Evolutionary conservation across 2,329 filamentous ascomycete genomes (phyloP).

Genomic region (Leptodontidium sp.): DNA sequence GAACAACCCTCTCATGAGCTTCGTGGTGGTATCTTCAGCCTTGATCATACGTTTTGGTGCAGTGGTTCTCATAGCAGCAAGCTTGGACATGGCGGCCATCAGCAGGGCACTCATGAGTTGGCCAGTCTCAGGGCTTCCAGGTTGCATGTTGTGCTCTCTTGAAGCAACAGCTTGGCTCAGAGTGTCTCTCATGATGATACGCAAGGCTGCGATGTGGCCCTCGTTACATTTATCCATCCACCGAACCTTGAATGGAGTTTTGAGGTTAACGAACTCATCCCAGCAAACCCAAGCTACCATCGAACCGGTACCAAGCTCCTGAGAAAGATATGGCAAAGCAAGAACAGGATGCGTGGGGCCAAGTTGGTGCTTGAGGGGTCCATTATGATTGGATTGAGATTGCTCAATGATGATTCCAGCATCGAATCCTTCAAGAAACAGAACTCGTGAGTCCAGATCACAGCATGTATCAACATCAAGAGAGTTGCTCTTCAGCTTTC

Average conservation of each 20-base stretch:
- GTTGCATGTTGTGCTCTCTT: constrained; percentile 33
- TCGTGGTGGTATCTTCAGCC: constrained; percentile 42
- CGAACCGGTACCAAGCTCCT: constrained; percentile 36
- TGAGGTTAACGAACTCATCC: constrained; percentile 45
- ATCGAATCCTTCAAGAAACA: constrained; percentile 37
- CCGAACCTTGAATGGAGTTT: constrained; percentile 40
- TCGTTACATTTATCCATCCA: constrained; percentile 45
- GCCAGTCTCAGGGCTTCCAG: constrained; percentile 34
- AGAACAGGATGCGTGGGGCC: constrained; percentile 32
- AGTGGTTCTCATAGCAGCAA: constrained; percentile 37
- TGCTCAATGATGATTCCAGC: constrained; percentile 40
- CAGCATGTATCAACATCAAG: constrained; percentile 33
- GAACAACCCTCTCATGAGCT: constrained; percentile 44
- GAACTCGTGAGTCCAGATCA: constrained; percentile 36
- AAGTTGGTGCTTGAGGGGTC: constrained; percentile 30
- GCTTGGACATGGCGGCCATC: constrained; percentile 43
- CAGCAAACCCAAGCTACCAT: constrained; percentile 46
- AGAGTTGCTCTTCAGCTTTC: constrained; percentile 26
- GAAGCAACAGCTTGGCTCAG: constrained; percentile 34
- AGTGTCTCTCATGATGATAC: constrained; percentile 38
- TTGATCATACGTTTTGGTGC: constrained; percentile 24
- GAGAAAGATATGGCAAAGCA: constrained; percentile 31
- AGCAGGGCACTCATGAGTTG: constrained; percentile 38
- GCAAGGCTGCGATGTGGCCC: constrained; percentile 35
- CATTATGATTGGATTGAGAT: constrained; percentile 32